Base-by-base conservation (phyloP, 1,284 basidiomycete genomes). In the Ceratobasidium papillatum region DNA sequence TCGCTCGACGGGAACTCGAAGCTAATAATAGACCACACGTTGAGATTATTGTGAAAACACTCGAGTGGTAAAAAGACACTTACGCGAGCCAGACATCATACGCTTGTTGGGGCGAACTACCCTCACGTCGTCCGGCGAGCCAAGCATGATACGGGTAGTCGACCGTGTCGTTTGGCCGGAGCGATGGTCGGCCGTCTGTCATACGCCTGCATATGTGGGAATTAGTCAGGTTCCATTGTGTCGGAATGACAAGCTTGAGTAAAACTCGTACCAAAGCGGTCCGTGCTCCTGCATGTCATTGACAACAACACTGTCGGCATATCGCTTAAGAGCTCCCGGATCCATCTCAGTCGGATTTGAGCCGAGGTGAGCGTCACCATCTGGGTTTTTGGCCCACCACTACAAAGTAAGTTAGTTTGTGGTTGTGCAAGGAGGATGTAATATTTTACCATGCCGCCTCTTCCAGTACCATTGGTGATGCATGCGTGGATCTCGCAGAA, bases 401-500 rank as follows among this genome's bases (percentile, higher is more conserved):
- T 63, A n/a, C 19, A 19, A 17, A 62, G 25, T 3, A 12, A 2
- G n/a, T 43, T 22, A 45, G 25, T 43, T 19, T 22, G 27, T 9
- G 5, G 34, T 14, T 14, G 32, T n/a, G 7, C 3, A 3, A 62
- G 36, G n/a, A 22, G 32, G 1, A 32, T n/a, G 25, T 45, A 12
- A 32, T 22, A 14, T 8, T 25, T 7, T 62, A 62, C 59, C 66
- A 71, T 71, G 38, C 66, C 66, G n/a, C 38, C 49, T 38, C 32
- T 47, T 0, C 66, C 66, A 54, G 51, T 71, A n/a, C 66, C 66
- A 34, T 71, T 71, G 34, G 30, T 56, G 25, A 71, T 25, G 43
- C 66, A 71, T 14, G 52, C 52, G 17, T 71, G 66, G n/a, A 71
- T 59, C 45, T 71, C 66, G 38, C 66, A 71, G 52, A 71, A 71